Percentiles rank a stretch among this genome's conserved stretches.
phyloP scores from a whole-genome alignment of 768 basidiomycete genomes.

The Goffeauzyma gilvescens region DNA sequence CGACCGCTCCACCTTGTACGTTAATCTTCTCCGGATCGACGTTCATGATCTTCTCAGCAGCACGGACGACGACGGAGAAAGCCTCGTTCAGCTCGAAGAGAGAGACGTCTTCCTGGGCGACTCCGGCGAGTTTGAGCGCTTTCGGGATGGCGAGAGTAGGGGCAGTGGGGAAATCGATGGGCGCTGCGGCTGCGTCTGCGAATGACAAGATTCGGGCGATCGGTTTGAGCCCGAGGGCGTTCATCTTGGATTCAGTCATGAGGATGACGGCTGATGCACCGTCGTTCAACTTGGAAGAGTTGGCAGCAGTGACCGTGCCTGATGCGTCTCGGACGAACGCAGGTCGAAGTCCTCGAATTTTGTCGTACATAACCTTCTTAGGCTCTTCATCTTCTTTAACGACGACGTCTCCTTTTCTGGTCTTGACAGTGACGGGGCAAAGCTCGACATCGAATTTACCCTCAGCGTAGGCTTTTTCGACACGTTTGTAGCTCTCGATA shows the following conservation, averaged over 20 bases:
- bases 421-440: slow-evolving; percentile 78
- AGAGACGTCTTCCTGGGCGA: slow-evolving; percentile 64
- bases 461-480: slow-evolving; percentile 68
- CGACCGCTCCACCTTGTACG: slow-evolving; percentile 69
- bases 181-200: slow-evolving; percentile 89
- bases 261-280: slow-evolving; percentile 89
- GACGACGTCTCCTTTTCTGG: slow-evolving; percentile 47
- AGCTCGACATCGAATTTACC: slow-evolving; percentile 78
- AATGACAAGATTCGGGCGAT: slow-evolving; percentile 87
- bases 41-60: slow-evolving; percentile 52
- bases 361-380: slow-evolving; percentile 88
- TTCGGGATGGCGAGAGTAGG: slow-evolving; percentile 77
- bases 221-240: slow-evolving; percentile 75
- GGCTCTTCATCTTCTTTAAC: slow-evolving; percentile 94
- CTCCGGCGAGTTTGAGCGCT: slow-evolving; percentile 69
- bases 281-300: slow-evolving; percentile 85
- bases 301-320: slow-evolving; percentile 89
- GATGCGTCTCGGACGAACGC: slow-evolving; percentile 62
- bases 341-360: slow-evolving; percentile 68
- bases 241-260: slow-evolving; percentile 80
- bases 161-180: slow-evolving; percentile 90
- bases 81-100: slow-evolving; percentile 91
- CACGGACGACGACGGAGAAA: slow-evolving; percentile 55
- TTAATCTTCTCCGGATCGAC: slow-evolving; percentile 81
- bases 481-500: slow-evolving; percentile 84